These are phyloP conservation scores for Nothomitra cinnamomea DNA, from an alignment of 2,329 filamentous ascomycete genomes.

Conservation along the genomic window DNA sequence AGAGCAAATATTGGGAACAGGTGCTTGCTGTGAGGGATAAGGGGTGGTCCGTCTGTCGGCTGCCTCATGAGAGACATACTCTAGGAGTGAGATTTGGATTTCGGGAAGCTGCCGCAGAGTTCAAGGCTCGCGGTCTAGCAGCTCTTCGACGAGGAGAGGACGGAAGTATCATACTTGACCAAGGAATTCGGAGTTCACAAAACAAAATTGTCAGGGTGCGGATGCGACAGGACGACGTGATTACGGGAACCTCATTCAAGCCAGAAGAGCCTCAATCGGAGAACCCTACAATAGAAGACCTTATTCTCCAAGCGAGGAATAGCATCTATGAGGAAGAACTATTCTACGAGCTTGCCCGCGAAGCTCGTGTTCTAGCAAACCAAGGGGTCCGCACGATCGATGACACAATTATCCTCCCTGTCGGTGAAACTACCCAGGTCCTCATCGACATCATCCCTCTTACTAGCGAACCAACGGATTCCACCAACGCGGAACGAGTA, in stretches of 20 bases:
- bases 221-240: slow-evolving; percentile 9
- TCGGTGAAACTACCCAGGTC: slow-evolving; percentile 38
- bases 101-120: slow-evolving; percentile 47
- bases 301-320: slow-evolving; percentile 59
- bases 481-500: slow-evolving; percentile 17
- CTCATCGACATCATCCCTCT: slow-evolving; percentile 50
- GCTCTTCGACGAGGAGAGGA: slow-evolving; percentile 58
- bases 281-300: slow-evolving; percentile 37
- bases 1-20: slow-evolving; percentile 80
- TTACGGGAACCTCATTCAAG: slow-evolving; percentile 11
- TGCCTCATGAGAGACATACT: slow-evolving; percentile 55
- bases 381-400: slow-evolving; percentile 50
- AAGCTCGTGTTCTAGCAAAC: slow-evolving; percentile 55
- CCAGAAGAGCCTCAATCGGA: slow-evolving; percentile 27
- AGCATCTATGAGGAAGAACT: slow-evolving; percentile 73
- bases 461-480: slow-evolving; percentile 26
- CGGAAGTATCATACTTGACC: slow-evolving; percentile 60
- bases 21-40: slow-evolving; percentile 64
- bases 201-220: slow-evolving; percentile 50
- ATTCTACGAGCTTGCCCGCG: slow-evolving; percentile 75
- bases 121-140: slow-evolving; percentile 58
- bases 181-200: slow-evolving; percentile 30
- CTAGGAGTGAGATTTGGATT: slow-evolving; percentile 84
- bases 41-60: slow-evolving; percentile 70
- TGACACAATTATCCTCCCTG: slow-evolving; percentile 25